These are phyloP conservation scores for Tardiomyces blankii DNA, from an alignment of 1,139 yeast genomes.

Conservation along the genomic window DNA sequence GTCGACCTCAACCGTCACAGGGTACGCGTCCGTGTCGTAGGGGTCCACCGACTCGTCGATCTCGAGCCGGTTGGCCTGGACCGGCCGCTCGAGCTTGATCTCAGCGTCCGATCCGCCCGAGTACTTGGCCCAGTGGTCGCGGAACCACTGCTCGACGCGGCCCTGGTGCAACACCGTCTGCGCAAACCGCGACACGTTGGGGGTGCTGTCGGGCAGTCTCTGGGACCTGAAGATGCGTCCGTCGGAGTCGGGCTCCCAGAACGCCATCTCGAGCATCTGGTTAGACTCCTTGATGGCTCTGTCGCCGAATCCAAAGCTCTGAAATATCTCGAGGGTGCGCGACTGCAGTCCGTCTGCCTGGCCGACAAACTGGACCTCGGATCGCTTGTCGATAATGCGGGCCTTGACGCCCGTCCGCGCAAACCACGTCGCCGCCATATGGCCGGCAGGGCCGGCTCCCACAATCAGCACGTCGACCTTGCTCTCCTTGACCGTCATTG, in stretches of 20 bases:
- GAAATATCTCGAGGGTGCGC: constrained; percentile 27
- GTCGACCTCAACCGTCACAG: constrained; percentile 22
- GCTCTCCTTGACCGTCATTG: constrained; percentile 11
- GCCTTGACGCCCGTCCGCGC: constrained; percentile 25
- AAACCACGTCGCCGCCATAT: constrained; percentile 25
- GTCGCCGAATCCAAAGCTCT: constrained; percentile 25
- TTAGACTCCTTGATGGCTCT: constrained; percentile 24
- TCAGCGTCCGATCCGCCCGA: constrained; percentile 13
- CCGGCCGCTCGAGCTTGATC: constrained; percentile 23
- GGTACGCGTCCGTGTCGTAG: constrained; percentile 20
- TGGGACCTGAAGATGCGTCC: constrained; percentile 16
- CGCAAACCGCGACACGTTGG: constrained; percentile 25
- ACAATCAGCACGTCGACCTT: constrained; percentile 27
- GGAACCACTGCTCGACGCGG: constrained; percentile 24
- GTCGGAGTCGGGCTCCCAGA: constrained; percentile 12
- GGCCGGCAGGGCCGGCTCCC: constrained; percentile 32
- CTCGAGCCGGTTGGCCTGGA: constrained; percentile 19
- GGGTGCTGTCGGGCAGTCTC: constrained; percentile 23
- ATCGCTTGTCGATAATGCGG: constrained; percentile 27
- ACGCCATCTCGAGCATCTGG: constrained; percentile 19
- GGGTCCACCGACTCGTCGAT: constrained; percentile 17
- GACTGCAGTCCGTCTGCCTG: constrained; percentile 31
- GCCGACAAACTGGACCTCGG: constrained; percentile 24
- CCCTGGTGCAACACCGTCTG: constrained; percentile 29
- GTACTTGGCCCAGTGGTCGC: constrained; percentile 22